Conservation (phyloP, 202 grass and related monocot species). For the Bolboschoenoplectus hybrid region DNA sequence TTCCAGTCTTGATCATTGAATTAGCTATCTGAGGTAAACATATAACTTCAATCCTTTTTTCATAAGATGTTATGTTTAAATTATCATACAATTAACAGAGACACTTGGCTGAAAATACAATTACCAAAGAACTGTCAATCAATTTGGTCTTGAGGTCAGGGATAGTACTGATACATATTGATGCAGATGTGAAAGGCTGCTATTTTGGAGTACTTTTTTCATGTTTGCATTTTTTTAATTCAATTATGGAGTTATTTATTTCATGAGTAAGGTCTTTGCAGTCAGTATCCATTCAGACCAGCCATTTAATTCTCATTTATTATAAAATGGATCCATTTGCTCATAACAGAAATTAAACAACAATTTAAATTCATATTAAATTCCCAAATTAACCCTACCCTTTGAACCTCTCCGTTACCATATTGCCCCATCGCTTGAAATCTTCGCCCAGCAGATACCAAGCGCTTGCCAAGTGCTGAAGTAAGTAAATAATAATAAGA, state of each 20-base stretch:
- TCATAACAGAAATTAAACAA: constrained; percentile 26
- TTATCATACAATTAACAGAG: background rate
- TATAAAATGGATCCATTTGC: background rate
- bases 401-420: constrained; percentile 67
- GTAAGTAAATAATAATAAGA: constrained; percentile 53
- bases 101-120: background rate
- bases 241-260: background rate
- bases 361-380: background rate
- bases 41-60: background rate
- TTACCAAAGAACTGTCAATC: background rate
- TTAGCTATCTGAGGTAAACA: constrained; percentile 61
- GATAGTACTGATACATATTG: background rate
- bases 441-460: constrained; percentile 72
- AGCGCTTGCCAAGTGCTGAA: constrained; percentile 85
- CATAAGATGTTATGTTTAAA: constrained; percentile 3
- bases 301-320: background rate
- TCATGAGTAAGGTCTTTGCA: background rate
- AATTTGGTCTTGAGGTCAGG: constrained; percentile 19
- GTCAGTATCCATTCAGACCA: background rate
- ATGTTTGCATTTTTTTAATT: background rate
- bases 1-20: constrained; percentile 81
- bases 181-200: background rate
- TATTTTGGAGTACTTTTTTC: background rate
- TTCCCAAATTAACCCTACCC: constrained; percentile 41
- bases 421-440: constrained; percentile 83